Evolutionary conservation across 345 rosid genomes (phyloP).

Genomic region (Dovyalis caffra): DNA sequence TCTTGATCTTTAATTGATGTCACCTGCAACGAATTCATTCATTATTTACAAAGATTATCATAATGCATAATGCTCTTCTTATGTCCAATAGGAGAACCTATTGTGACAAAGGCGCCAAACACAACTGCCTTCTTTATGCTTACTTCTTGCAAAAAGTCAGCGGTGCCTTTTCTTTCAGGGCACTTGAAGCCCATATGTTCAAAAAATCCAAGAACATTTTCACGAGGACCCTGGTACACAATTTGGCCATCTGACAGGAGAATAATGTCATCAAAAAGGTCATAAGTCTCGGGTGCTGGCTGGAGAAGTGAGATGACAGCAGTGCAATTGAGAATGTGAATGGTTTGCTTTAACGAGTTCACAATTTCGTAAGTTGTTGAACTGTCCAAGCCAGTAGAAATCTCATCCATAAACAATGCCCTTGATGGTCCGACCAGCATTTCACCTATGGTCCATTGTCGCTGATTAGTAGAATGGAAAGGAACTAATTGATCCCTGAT

Average conservation of each 20-base stretch:
- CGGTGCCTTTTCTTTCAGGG: slow-evolving; percentile 71
- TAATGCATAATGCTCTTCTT: background rate
- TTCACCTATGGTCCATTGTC: slow-evolving; percentile 57
- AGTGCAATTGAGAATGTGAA: slow-evolving; percentile 61
- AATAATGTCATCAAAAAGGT: slow-evolving; percentile 71
- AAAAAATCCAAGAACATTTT: slow-evolving; percentile 52
- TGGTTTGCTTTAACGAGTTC: slow-evolving; percentile 67
- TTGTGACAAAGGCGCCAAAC: background rate
- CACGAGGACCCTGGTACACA: slow-evolving; percentile 70
- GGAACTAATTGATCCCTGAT: background rate
- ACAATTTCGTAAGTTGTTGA: slow-evolving; percentile 74
- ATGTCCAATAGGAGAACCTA: background rate
- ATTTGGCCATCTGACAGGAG: slow-evolving; percentile 66
- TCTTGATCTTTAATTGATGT: slow-evolving; percentile 72
- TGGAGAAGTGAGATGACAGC: slow-evolving; percentile 72
- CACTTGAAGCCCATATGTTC: slow-evolving; percentile 67
- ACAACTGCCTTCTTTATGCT: background rate
- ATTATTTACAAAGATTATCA: background rate
- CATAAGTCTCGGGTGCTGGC: slow-evolving; percentile 74
- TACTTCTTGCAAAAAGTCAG: slow-evolving; percentile 84
- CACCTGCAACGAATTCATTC: slow-evolving; percentile 40
- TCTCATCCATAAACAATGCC: slow-evolving; percentile 75
- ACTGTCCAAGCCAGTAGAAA: slow-evolving; percentile 79
- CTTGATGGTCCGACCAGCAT: slow-evolving; percentile 71
- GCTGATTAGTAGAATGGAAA: background rate